Conservation (phyloP, 2,329 filamentous ascomycete species). For the Sporothrix variecibatus region DNA sequence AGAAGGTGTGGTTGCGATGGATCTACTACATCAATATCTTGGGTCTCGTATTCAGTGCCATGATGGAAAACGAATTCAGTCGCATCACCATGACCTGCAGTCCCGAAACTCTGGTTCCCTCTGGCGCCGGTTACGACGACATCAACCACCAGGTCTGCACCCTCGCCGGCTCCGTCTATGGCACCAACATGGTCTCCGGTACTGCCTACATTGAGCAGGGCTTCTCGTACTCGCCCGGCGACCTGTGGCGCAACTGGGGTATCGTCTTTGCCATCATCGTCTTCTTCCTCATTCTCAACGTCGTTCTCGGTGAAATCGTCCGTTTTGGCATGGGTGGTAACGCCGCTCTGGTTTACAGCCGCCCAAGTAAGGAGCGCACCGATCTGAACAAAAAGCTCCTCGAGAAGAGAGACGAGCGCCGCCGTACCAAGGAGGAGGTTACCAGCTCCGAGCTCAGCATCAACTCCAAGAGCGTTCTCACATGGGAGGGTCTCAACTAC, state of each 20-base stretch:
- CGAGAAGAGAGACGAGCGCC: constrained; percentile 59
- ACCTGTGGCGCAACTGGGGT: constrained; percentile 82
- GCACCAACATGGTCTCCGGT: constrained; percentile 65
- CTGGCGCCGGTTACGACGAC: constrained; percentile 68
- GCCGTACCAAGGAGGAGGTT: constrained; percentile 46
- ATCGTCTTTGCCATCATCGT: constrained; percentile 76
- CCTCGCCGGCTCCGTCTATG: constrained; percentile 68
- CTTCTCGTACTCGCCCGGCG: constrained; percentile 65
- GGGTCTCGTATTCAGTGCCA: constrained; percentile 70
- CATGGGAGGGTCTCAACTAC: constrained; percentile 85
- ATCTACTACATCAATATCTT: constrained; percentile 76
- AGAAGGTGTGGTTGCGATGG: constrained; percentile 78
- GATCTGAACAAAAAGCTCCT: constrained; percentile 64
- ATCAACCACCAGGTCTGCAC: constrained; percentile 81
- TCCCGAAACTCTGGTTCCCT: constrained; percentile 67
- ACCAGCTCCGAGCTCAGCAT: constrained; percentile 56
- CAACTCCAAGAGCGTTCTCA: constrained; percentile 68
- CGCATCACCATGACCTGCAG: constrained; percentile 69
- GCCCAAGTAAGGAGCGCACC: constrained; percentile 67
- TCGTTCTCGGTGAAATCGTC: constrained; percentile 75
- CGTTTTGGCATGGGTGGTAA: constrained; percentile 80
- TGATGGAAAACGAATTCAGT: constrained; percentile 89
- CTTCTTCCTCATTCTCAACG: constrained; percentile 74
- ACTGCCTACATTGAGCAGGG: constrained; percentile 66
- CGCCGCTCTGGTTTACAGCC: constrained; percentile 73